Percentiles rank a stretch among this genome's conserved stretches.
Conservation (phyloP, 305 asterid genomes). For the Fraxinus sp. region DNA sequence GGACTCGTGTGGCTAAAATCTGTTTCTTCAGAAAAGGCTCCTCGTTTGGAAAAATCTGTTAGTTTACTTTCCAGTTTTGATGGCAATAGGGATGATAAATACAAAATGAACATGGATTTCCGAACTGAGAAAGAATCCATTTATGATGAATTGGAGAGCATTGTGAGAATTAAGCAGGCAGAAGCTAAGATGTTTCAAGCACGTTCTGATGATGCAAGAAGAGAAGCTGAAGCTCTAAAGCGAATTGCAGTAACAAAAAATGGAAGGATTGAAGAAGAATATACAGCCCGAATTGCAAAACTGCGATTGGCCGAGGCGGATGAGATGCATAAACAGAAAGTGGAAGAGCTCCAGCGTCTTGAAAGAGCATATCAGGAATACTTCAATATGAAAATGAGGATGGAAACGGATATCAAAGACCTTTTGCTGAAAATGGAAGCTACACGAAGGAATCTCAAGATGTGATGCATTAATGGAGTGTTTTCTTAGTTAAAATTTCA, state of each 20-base stretch:
- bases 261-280: constrained; percentile 67
- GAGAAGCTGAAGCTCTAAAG: constrained; percentile 83
- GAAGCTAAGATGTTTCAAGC: constrained; percentile 87
- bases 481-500: not conserved
- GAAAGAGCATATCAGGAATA: constrained; percentile 75
- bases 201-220: constrained; percentile 90
- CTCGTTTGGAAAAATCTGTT: constrained; percentile 45
- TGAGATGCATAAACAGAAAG: constrained; percentile 76
- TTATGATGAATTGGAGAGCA: constrained; percentile 88
- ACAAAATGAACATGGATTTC: constrained; percentile 37
- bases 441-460: constrained; percentile 36
- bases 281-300: constrained; percentile 50
- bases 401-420: constrained; percentile 90
- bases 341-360: constrained; percentile 70
- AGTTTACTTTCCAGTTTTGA: constrained; percentile 42
- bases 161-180: constrained; percentile 82
- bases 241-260: constrained; percentile 58
- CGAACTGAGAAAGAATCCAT: constrained; percentile 50
- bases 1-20: constrained; percentile 67
- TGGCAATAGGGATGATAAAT: constrained; percentile 41
- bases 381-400: constrained; percentile 78
- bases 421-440: constrained; percentile 90
- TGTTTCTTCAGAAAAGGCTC: constrained; percentile 43
- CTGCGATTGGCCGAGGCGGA: constrained; percentile 79
- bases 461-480: not conserved